phyloP scores from a whole-genome alignment of 1,139 yeast species.

The Ashbya aceris region DNA sequence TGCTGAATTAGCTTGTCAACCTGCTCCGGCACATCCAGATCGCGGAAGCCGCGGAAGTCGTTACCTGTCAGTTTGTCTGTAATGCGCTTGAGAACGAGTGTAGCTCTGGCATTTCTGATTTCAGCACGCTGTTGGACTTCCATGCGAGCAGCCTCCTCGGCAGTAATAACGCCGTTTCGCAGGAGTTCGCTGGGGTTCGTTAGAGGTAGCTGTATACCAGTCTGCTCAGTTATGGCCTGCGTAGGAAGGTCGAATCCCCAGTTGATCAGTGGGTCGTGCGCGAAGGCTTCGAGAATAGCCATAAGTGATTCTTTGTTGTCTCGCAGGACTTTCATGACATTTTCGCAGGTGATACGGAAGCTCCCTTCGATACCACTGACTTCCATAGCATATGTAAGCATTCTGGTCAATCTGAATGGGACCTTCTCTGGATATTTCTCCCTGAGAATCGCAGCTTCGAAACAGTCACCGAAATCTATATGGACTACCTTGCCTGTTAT shows the following conservation, averaged over 20 bases:
- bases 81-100: slow-evolving; percentile 79
- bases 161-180: slow-evolving; percentile 67
- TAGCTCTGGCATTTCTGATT: slow-evolving; percentile 83
- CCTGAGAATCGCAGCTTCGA: slow-evolving; percentile 92
- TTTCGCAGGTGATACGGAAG: slow-evolving; percentile 91
- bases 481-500: slow-evolving; percentile 92
- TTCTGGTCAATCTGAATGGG: slow-evolving; percentile 91
- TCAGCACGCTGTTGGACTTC: slow-evolving; percentile 73
- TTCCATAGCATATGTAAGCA: slow-evolving; percentile 98
- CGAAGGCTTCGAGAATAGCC: slow-evolving; percentile 98
- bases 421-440: slow-evolving; percentile 98
- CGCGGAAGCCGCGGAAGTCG: slow-evolving; percentile 67
- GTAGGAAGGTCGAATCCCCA: slow-evolving; percentile 98
- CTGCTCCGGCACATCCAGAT: slow-evolving; percentile 76
- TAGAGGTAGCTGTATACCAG: slow-evolving; percentile 59
- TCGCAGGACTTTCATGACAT: slow-evolving; percentile 89
- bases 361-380: slow-evolving; percentile 98
- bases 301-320: slow-evolving; percentile 91
- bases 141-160: slow-evolving; percentile 60
- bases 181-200: slow-evolving; percentile 57
- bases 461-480: slow-evolving; percentile 98
- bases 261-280: slow-evolving; percentile 94
- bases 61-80: slow-evolving; percentile 91
- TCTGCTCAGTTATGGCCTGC: slow-evolving; percentile 62
- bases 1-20: slow-evolving; percentile 92